Percentiles rank a stretch among this genome's conserved stretches.
Conservation (phyloP, 768 basidiomycete genomes). For the Dacryopinax spathularia region DNA sequence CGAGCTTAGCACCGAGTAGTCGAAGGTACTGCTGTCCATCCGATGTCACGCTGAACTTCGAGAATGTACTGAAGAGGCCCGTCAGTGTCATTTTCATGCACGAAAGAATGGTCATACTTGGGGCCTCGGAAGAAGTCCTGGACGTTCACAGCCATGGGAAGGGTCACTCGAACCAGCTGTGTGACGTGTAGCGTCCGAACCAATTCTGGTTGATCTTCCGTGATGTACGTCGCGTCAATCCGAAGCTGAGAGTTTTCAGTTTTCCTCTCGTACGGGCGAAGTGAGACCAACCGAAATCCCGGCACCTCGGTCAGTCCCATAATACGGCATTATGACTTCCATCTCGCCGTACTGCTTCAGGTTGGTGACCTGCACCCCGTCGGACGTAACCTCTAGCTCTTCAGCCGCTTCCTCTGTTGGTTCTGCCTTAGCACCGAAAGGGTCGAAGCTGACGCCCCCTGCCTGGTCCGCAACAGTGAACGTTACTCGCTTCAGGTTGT, state of each 20-base stretch:
- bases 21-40: slow-evolving; percentile 69
- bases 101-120: slow-evolving; percentile 34
- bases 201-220: slow-evolving; percentile 37
- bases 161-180: slow-evolving; percentile 45
- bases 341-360: background rate
- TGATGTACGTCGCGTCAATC: slow-evolving; percentile 53
- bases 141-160: slow-evolving; percentile 85
- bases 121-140: slow-evolving; percentile 89
- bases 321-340: slow-evolving; percentile 20
- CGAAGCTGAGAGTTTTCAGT: background rate
- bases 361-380: background rate
- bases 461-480: slow-evolving; percentile 43
- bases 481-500: slow-evolving; percentile 40
- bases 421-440: background rate
- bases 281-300: slow-evolving; percentile 26
- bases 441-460: slow-evolving; percentile 20
- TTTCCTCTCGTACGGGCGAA: background rate
- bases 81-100: background rate
- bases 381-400: background rate
- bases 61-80: slow-evolving; percentile 49
- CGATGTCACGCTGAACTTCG: slow-evolving; percentile 78
- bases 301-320: slow-evolving; percentile 23
- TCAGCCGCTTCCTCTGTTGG: slow-evolving; percentile 6
- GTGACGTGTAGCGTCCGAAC: slow-evolving; percentile 41
- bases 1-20: slow-evolving; percentile 45